phyloP scores from a whole-genome alignment of 1,139 yeast species.

The Protomyces macrosporus region DNA sequence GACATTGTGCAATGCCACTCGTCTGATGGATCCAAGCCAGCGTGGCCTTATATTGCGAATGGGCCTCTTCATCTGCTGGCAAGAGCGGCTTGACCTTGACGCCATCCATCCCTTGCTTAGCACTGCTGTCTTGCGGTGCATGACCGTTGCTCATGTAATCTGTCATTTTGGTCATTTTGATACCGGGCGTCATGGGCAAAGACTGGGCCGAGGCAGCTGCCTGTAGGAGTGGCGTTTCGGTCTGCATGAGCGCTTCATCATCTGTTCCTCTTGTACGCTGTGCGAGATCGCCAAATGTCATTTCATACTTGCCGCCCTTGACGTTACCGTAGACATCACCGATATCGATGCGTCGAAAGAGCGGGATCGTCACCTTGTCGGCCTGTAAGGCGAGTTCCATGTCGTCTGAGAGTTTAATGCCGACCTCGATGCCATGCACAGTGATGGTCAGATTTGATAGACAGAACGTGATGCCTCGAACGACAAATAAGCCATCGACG shows the following conservation, averaged over 20 bases:
- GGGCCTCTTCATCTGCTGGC: constrained; percentile 12
- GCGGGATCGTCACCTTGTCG: constrained; percentile 10
- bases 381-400: constrained; percentile 21
- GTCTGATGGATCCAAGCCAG: constrained; percentile 11
- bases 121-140: constrained; percentile 14
- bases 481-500: constrained; percentile 23
- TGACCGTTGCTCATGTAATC: constrained; percentile 17
- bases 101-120: not conserved
- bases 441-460: constrained; percentile 12
- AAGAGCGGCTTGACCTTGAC: constrained; percentile 9
- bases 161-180: constrained; percentile 11
- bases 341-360: constrained; percentile 13
- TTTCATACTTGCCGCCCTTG: constrained; percentile 23
- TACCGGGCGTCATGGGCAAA: not conserved
- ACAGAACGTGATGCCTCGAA: constrained; percentile 14
- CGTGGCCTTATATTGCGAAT: constrained; percentile 3
- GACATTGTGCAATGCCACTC: constrained; percentile 8
- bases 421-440: constrained; percentile 22
- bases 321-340: constrained; percentile 21
- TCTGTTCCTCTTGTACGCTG: constrained; percentile 1
- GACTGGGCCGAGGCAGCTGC: constrained; percentile 13
- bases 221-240: constrained; percentile 17
- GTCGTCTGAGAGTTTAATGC: constrained; percentile 22
- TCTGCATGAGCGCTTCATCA: constrained; percentile 16
- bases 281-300: constrained; percentile 21